These are phyloP conservation scores for Paramarasmius palmivorus DNA, from an alignment of 1,284 basidiomycete genomes.

Conservation along the genomic window DNA sequence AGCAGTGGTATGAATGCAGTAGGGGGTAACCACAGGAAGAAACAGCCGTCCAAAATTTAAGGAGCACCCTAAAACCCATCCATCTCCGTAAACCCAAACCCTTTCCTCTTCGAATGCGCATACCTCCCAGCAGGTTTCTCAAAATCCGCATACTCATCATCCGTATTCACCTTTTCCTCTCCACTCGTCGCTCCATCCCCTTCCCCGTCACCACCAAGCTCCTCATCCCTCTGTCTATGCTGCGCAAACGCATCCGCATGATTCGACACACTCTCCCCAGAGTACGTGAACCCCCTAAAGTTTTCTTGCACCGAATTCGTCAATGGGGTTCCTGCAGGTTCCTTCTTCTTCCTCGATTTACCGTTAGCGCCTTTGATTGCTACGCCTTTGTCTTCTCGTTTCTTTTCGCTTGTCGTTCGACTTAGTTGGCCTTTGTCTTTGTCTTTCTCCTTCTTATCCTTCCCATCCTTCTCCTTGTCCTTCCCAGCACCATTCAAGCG, in stretches of 20 bases:
- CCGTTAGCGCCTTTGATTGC: slow-evolving; percentile 20
- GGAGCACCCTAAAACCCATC: slow-evolving; percentile 26
- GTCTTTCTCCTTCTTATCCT: neutral
- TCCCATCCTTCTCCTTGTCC: slow-evolving; percentile 54
- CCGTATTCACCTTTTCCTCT: slow-evolving; percentile 48
- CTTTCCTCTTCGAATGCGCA: slow-evolving; percentile 51
- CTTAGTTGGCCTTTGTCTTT: neutral
- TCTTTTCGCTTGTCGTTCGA: neutral
- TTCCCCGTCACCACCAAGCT: slow-evolving; percentile 40
- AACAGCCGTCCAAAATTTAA: neutral
- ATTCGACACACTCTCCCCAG: slow-evolving; percentile 69
- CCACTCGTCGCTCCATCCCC: slow-evolving; percentile 43
- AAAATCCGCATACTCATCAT: slow-evolving; percentile 66
- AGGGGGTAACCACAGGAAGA: neutral
- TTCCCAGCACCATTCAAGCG: slow-evolving; percentile 15
- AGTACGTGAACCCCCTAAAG: slow-evolving; percentile 91
- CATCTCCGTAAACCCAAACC: slow-evolving; percentile 45
- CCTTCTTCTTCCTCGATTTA: slow-evolving; percentile 42
- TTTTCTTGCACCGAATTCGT: slow-evolving; percentile 93
- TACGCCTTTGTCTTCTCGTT: neutral
- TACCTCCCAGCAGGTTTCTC: slow-evolving; percentile 62
- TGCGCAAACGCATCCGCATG: slow-evolving; percentile 37
- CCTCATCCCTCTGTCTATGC: slow-evolving; percentile 40
- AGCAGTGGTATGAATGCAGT: no score
- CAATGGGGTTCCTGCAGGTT: slow-evolving; percentile 61